phyloP scores from a whole-genome alignment of 495 filamentous ascomycete species.

The Aspergillus funiculosus region DNA sequence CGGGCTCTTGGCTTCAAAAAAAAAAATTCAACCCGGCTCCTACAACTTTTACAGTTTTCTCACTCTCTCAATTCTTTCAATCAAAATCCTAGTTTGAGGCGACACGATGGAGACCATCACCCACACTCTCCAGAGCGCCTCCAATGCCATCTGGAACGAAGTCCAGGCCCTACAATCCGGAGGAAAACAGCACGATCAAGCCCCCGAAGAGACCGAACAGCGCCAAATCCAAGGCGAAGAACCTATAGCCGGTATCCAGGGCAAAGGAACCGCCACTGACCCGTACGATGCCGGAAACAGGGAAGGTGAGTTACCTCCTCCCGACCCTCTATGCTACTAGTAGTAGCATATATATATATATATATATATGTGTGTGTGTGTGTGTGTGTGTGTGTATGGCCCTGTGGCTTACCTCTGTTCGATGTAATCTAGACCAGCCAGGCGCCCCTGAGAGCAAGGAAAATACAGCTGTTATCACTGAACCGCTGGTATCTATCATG shows the following conservation, averaged over 20 bases:
- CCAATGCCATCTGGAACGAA: conserved; percentile 34
- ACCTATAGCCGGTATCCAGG: conserved; percentile 39
- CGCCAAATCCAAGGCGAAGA: conserved; percentile 40
- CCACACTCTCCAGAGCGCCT: conserved; percentile 32
- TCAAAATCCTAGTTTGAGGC: too few relatives aligned
- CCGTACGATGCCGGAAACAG: conserved; percentile 44
- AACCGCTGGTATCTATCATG: conserved; percentile 14
- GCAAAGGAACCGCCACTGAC: conserved; percentile 32
- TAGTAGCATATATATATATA: too few relatives aligned
- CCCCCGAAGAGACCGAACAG: conserved; percentile 25
- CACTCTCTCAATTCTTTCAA: background rate
- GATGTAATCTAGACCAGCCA: conserved; percentile 28
- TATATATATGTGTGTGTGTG: too few relatives aligned
- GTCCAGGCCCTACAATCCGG: conserved; percentile 5
- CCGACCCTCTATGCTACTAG: background rate
- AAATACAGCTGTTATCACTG: conserved; percentile 22
- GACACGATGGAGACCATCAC: conserved; percentile 39
- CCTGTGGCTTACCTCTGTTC: background rate
- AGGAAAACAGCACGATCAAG: conserved; percentile 14
- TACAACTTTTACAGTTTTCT: background rate
- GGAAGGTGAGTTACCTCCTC: conserved; percentile 27
- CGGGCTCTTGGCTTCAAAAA: conserved; percentile 1
- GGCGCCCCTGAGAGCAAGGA: conserved; percentile 20
- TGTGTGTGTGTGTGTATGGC: too few relatives aligned
- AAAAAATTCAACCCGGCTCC: background rate